Evolutionary conservation across 352 stramenopile genomes (phyloP).

Genomic region (Phytophthora pini): DNA sequence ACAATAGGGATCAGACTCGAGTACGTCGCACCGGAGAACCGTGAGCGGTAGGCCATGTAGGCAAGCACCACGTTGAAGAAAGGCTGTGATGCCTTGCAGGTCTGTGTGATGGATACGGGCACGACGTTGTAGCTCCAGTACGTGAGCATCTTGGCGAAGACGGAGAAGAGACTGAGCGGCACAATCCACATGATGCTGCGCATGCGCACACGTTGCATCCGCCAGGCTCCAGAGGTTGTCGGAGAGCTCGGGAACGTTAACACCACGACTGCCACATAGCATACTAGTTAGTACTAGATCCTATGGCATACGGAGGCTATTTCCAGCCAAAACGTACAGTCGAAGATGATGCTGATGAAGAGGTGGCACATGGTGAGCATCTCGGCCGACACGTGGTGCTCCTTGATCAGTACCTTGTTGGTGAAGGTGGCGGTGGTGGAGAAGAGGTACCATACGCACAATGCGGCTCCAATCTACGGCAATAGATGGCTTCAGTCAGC

Average conservation of each 20-base stretch:
- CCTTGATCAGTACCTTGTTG: constrained; percentile 89
- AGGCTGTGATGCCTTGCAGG: constrained; percentile 87
- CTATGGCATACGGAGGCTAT: too few relatives aligned
- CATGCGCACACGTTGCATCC: constrained; percentile 68
- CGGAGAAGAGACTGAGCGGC: constrained; percentile 80
- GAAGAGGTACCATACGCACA: constrained; percentile 85
- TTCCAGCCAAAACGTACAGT: constrained; percentile 51
- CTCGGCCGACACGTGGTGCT: constrained; percentile 85
- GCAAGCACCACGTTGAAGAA: constrained; percentile 89
- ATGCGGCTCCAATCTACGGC: constrained; percentile 33
- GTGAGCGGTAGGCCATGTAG: constrained; percentile 75
- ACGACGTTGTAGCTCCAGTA: constrained; percentile 91
- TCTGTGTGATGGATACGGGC: constrained; percentile 85
- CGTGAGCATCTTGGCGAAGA: constrained; percentile 84
- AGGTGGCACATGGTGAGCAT: constrained; percentile 88
- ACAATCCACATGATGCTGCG: constrained; percentile 79
- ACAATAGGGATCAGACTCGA: constrained; percentile 85
- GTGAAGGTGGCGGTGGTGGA: constrained; percentile 83
- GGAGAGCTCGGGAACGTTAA: constrained; percentile 68
- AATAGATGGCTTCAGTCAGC: background rate
- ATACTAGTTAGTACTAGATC: constrained; percentile 3
- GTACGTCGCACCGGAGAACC: constrained; percentile 78
- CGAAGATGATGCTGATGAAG: constrained; percentile 79
- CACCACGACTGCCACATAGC: constrained; percentile 58
- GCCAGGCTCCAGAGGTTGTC: constrained; percentile 52